Evolutionary conservation across 169 alveolate species (phyloP), one percentile per base, ranked within the genome.

Genomic region (Cytauxzoon felis): DNA sequence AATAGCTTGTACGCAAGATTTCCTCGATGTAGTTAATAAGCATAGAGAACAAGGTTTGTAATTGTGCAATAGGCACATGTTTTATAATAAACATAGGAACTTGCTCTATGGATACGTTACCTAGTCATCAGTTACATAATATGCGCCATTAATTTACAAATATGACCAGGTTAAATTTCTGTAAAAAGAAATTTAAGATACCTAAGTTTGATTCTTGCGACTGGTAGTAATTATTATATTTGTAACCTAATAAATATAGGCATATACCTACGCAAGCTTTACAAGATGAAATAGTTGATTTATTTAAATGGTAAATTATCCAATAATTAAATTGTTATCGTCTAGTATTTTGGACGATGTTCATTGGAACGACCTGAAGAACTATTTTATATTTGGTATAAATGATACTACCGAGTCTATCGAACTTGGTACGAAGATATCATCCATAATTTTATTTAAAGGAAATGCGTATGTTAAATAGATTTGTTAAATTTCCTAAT

Each of bases 1-100:
- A 51, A 67, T 85, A 48, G 87, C 91, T 47, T 85, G 91, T 48
- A 85, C 91, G 19, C 88, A 75, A 29, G 91, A 85, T 36, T 76
- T 76, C 53, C 38, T 76, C 38, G 86, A 76, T 48, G 11, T 76
- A 26, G 86, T 57, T 5, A 76, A 76, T 76, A 64, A 76, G 48
- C 68, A 56, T 54, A 70, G 86, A 13, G 80, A 57, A 1, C 60
- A 64, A 19, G 86, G 86, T 13, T 48, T n/a, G 57, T 43, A 13
- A 38, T 38, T 13, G 45, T n/a, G 13, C 45, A 54, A 38, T 16
- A 13, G 7, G 8, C 23, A 0, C 13, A 5, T 43, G 13, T 2
- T 5, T 16, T 0, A 30, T 4, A 5, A 24, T 33, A 27, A 32
- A n/a, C n/a, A 3, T 36, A 73, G 84, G 84, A 4, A 29, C 79